Evolutionary conservation across 805 yeast species (phyloP), one percentile per base, ranked within the genome.

Genomic region (Scheffersomyces coipomensis): DNA sequence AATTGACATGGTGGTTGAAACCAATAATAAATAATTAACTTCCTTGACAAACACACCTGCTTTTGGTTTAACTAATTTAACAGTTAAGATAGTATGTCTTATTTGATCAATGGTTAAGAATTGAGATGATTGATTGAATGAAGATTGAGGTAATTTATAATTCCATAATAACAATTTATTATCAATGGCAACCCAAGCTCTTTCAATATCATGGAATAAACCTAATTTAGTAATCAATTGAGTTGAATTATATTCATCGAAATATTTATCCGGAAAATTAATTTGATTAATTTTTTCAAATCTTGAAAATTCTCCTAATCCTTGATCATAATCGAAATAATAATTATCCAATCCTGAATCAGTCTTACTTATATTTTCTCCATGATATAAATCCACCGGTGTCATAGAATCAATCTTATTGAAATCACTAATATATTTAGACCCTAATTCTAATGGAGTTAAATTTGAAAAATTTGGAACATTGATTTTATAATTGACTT

Each of bases 161-260:
- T 89, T 84, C 98, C 98, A 93, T 18, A 95, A 71, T 24, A 85
- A 77, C 51, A 91, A 69, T 51, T 85, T 84, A 56, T 84, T 83
- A 54, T 88, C 97, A 23, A 83, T 78, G 3, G 85, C 79, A 23
- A 91, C 75, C 97, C 97, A 93, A 11, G 90, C 80, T 43, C 95
- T 78, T 45, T 79, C 77, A 22, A 93, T 74, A 42, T 85, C 89
- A 0, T 90, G 78, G 48, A 93, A 81, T 19, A 89, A 64, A 11
- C 99, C 99, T 80, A 87, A 82, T 43, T 82, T 80, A 27, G 89
- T 79, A 34, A 73, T 73, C 38, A 80, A 75, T 52, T 85, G 82
- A 5, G 86, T 74, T 35, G 76, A 73, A 47, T 80, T 81, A 56
- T 83, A 78, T 49, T 85, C 88, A 39, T 82, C 83, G 48, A 85